phyloP scores from a whole-genome alignment of 441 rosid genomes.

The Eutrema salsugineum region DNA sequence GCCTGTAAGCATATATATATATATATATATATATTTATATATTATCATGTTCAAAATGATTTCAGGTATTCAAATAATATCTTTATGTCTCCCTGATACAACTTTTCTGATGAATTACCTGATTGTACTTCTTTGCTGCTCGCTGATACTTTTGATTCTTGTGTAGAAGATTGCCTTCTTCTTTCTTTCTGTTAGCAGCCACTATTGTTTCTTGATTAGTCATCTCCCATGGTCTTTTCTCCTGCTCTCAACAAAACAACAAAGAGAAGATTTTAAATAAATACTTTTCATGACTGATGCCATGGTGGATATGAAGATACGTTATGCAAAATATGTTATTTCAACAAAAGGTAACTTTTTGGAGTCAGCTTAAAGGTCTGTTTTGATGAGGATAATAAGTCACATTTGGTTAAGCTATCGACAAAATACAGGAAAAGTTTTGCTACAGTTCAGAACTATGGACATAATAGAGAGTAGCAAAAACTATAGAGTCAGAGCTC shows the following conservation, averaged over 20 bases:
- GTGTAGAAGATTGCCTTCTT: slow-evolving; percentile 61
- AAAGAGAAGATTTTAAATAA: neutral
- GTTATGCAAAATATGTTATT: too few species aligned
- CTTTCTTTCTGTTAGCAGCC: slow-evolving; percentile 55
- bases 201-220: slow-evolving; percentile 53
- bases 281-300: slow-evolving; percentile 8
- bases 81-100: neutral
- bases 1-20: slow-evolving; percentile 47
- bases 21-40: too few species aligned
- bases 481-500: too few species aligned
- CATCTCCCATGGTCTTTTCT: slow-evolving; percentile 55
- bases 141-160: slow-evolving; percentile 50
- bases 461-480: too few species aligned
- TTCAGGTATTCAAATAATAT: neutral
- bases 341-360: too few species aligned
- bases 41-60: neutral
- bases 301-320: too few species aligned
- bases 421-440: too few species aligned
- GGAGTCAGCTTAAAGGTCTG: too few species aligned
- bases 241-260: slow-evolving; percentile 30
- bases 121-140: slow-evolving; percentile 56
- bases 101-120: slow-evolving; percentile 37
- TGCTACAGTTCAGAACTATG: too few species aligned
- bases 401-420: too few species aligned
- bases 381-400: too few species aligned